These are phyloP conservation scores for Neurospora sp. DNA, from an alignment of 2,329 filamentous ascomycete species.

Conservation along the genomic window DNA sequence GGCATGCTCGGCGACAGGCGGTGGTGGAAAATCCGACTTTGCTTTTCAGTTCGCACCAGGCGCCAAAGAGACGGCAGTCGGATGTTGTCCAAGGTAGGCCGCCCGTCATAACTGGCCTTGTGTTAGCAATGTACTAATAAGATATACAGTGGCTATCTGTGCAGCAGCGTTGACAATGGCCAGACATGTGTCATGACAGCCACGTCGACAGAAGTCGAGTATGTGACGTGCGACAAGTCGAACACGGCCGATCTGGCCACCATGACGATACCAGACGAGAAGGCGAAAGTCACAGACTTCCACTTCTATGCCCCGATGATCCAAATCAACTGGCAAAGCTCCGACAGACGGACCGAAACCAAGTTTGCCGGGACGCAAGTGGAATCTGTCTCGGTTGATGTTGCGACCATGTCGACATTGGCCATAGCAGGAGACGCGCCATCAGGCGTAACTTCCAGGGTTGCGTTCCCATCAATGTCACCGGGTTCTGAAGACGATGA, in stretches of 20 bases:
- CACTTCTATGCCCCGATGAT: slow-evolving; percentile 20
- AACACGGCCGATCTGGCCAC: slow-evolving; percentile 8
- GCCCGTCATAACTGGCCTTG: neutral
- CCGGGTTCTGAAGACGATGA: no score
- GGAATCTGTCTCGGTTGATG: neutral
- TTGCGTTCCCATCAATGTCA: neutral
- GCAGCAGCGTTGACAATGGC: slow-evolving; percentile 17
- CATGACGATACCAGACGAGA: slow-evolving; percentile 11
- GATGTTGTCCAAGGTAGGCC: slow-evolving; percentile 20
- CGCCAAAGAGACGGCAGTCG: slow-evolving; percentile 19
- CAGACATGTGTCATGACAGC: slow-evolving; percentile 19
- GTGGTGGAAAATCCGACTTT: slow-evolving; percentile 14
- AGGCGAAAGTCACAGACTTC: slow-evolving; percentile 14
- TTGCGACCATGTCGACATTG: neutral
- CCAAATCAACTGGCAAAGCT: slow-evolving; percentile 21
- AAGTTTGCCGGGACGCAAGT: neutral
- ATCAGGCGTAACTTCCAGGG: neutral
- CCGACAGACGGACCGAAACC: slow-evolving; percentile 9
- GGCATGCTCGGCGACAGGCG: slow-evolving; percentile 18
- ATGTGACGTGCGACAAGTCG: slow-evolving; percentile 15
- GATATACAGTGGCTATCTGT: slow-evolving; percentile 16
- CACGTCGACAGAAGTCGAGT: slow-evolving; percentile 14
- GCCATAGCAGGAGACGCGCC: neutral
- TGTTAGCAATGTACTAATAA: neutral
- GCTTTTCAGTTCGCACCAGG: slow-evolving; percentile 18